phyloP scores from a whole-genome alignment of 768 basidiomycete species.

The Suillus spraguei region DNA sequence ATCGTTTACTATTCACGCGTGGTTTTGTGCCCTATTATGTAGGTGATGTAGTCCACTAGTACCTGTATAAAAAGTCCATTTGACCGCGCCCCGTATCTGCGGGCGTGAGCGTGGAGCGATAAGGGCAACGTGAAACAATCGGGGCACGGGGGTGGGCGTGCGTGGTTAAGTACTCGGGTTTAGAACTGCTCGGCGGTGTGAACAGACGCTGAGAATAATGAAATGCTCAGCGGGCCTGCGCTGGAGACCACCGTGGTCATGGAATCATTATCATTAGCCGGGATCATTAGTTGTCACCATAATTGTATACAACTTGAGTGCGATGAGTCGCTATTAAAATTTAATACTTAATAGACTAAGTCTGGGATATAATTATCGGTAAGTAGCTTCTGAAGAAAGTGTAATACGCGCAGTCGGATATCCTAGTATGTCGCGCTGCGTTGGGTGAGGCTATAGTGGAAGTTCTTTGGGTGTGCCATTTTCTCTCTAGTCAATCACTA shows the following conservation, averaged over 20 bases:
- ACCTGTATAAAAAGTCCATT: neutral
- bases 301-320: neutral
- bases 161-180: neutral
- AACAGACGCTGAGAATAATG: neutral
- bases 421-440: neutral
- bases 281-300: neutral
- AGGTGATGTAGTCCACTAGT: neutral
- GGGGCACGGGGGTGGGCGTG: neutral
- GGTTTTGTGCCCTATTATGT: neutral
- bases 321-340: too few species aligned
- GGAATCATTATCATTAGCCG: neutral
- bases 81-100: neutral
- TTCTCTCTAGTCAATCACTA: too few species aligned
- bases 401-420: neutral
- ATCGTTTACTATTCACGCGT: neutral
- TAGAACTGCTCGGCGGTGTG: neutral
- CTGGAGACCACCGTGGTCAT: too few species aligned
- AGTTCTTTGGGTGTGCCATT: too few species aligned
- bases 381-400: neutral
- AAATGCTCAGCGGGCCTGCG: neutral
- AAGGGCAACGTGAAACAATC: neutral
- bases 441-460: too few species aligned
- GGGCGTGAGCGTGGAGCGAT: slow-evolving; percentile 2
- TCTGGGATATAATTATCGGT: neutral
- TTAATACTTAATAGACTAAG: neutral